Evolutionary conservation across 2,329 filamentous ascomycete genomes (phyloP), one percentile per base, ranked within the genome.

Genomic region (Colletotrichum endophyticum): DNA sequence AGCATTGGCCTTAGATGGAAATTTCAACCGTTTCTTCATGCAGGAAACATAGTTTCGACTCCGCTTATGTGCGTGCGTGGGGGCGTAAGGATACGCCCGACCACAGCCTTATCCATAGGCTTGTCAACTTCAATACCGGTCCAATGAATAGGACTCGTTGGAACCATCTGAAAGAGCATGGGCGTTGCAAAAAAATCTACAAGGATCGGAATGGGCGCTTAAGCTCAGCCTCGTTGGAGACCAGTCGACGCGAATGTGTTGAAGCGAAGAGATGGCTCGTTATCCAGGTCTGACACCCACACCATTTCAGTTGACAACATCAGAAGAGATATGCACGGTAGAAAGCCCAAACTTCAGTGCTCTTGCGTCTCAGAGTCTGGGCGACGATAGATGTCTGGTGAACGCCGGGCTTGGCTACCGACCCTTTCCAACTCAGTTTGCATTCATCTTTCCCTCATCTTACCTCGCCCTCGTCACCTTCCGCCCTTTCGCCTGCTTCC

Each of bases 171-270:
- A 9, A 44, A 19, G 16, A 44, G 36, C 36, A 44, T 3, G 36
- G 6, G 1, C 1, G 16, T 44, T 19, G 8, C 16, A 11, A 1
- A 9, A 9, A 39, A 19, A 6, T 0, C 16, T 44, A 6, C 36
- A 19, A 5, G 36, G 36, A 19, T 44, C 2, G 16, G 16, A 11
- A 6, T 9, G 16, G 36, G 8, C 16, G 36, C 15, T 19, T 44
- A 8, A 2, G 16, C 16, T 2, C 16, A 44, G 36, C 36, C 36
- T 44, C 8, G 4, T 44, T 44, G 36, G 16, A 44, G 7, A 44
- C 8, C 16, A 1, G 7, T 44, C 16, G 4, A 9, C 8, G 8
- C 8, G 36, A 5, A 8, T 44, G 16, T 8, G 36, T 19, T 44
- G 36, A 39, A 39, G 36, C 36, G 15, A 8, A 39, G 36, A 15